Base-by-base conservation (phyloP, 352 stramenopile species). In the Thraustochytrium striatum region DNA sequence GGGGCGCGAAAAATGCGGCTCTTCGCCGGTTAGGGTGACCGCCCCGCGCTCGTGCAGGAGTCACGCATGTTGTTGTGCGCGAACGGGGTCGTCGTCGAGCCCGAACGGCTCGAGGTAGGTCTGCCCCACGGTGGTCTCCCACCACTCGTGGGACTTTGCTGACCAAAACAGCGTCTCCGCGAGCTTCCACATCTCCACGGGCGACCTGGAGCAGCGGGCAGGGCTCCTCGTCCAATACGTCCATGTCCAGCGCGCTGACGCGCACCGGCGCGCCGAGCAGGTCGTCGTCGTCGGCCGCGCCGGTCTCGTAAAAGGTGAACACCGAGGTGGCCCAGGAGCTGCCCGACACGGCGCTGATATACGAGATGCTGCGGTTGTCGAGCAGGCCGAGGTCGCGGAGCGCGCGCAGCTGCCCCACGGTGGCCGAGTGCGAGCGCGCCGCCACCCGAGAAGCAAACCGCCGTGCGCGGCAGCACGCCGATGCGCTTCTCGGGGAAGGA, bases 371-470 rank as follows among this genome's bases (percentile, higher is more conserved):
- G 7, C 58, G 8, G 5, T 32, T 55, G 41, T 69, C 58, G n/a
- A 80, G 70, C 57, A 80, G 57, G 28, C 58, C 32, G 0, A 70
- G n/a, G 13, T 59, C 9, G 28, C 57, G 41, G 5, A 80, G 28
- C 30, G 55, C 70, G 32, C 70, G 55, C 19, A 80, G 58, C 36
- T 79, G 28, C 13, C 70, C 70, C n/a, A 13, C 39, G 9, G 70
- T 73, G n/a, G 58, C 55, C 28, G 58, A 28, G 38, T 69, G 58
- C n/a, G 70, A 70, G n/a, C 70, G 57, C 70, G 58, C 70, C 70
- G 25, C 70, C 70, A 32, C 70, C 70, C 1, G 70, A 80, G 41
- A 80, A 79, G 58, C 70, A 80, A 69, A 80, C 30, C 32, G 65
- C 65, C n/a, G 65, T 75, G 28, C 32, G 35, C 9, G 16, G 16